Evolutionary conservation across 495 filamentous ascomycete genomes (phyloP), one percentile per base, ranked within the genome.

Genomic region (Xylaria venustula): DNA sequence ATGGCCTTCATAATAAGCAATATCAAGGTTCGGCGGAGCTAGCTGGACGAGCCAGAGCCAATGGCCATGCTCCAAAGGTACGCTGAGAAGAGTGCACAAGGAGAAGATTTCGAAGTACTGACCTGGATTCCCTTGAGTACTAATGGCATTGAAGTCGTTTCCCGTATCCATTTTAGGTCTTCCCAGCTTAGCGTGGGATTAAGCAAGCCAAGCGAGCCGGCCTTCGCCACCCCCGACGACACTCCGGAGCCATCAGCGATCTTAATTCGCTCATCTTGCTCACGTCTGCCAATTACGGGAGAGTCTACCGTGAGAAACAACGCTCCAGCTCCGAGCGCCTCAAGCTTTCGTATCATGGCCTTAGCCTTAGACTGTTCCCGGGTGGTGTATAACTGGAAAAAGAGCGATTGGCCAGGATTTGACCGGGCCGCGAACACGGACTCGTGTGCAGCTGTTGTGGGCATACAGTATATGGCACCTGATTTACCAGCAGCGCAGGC

Each of bases 341-440:
- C 76, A 41, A 85, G 83, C 52, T 81, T 75, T 6, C 75, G 77
- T 0, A 91, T 75, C 19, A 91, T 73, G 0, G 75, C 79, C 40
- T 82, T 84, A 15, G 85, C 83, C 63, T 88, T 88, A 45, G 75
- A 58, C 2, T 87, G 81, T 57, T 89, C 79, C 32, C 81, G 81
- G 70, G 90, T 87, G 57, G 90, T 88, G 65, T 92, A 91, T 22
- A 91, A 75, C 62, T 91, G 89, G 62, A 89, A 85, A 75, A 89
- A 89, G 67, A 88, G 83, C 11, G 66, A 62, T 20, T 64, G 28
- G 14, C 20, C 11, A 6, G 46, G 57, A 11, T 20, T 14, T 5
- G 30, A 37, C 19, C 47, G 57, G 8, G 57, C 28, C 7, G 42
- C 37, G 37, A 49, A 51, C 40, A 48, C 49, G 42, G 30, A 20